phyloP scores from a whole-genome alignment of 306 rosid species.

The Carpinus fangiana region DNA sequence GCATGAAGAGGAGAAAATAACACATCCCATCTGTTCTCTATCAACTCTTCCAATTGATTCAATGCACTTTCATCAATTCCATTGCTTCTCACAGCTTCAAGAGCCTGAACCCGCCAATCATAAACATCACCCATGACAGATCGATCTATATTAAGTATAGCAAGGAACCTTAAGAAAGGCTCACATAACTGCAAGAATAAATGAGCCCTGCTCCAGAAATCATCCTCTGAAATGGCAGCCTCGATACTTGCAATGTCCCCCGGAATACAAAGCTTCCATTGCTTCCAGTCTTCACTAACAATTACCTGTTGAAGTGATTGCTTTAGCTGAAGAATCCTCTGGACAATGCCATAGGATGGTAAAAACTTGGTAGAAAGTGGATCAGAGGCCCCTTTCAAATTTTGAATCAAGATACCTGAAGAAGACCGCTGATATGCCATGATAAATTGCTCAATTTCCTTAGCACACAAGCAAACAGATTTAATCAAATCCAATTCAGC shows the following conservation, averaged over 20 bases:
- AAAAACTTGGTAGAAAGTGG: constrained; percentile 35
- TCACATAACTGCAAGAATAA: constrained; percentile 41
- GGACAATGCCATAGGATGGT: constrained; percentile 44
- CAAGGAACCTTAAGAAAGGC: constrained; percentile 45
- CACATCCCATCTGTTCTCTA: constrained; percentile 53
- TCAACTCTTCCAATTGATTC: constrained; percentile 50
- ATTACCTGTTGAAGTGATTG: constrained; percentile 37
- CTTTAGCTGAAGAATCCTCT: constrained; percentile 44
- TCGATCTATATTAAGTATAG: constrained; percentile 34
- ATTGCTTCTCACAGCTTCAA: constrained; percentile 37
- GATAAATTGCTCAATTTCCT: constrained; percentile 48
- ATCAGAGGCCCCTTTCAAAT: constrained; percentile 33
- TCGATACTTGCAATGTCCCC: constrained; percentile 41
- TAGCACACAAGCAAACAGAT: constrained; percentile 46
- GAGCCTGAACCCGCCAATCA: constrained; percentile 54
- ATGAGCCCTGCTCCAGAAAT: constrained; percentile 45
- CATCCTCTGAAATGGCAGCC: constrained; percentile 46
- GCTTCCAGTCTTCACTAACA: constrained; percentile 53
- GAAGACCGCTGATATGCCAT: constrained; percentile 37
- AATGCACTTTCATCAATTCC: constrained; percentile 33
- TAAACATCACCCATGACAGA: constrained; percentile 53
- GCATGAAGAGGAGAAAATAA: constrained; percentile 63
- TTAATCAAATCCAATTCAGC: constrained; percentile 48
- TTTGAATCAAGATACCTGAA: constrained; percentile 32
- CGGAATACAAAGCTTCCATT: constrained; percentile 43